A percentile compares a stretch with the other conserved stretches of the same genome.
phyloP scores from a whole-genome alignment of 371 early-diverging fungal genomes.

The Coemansia sp. region DNA sequence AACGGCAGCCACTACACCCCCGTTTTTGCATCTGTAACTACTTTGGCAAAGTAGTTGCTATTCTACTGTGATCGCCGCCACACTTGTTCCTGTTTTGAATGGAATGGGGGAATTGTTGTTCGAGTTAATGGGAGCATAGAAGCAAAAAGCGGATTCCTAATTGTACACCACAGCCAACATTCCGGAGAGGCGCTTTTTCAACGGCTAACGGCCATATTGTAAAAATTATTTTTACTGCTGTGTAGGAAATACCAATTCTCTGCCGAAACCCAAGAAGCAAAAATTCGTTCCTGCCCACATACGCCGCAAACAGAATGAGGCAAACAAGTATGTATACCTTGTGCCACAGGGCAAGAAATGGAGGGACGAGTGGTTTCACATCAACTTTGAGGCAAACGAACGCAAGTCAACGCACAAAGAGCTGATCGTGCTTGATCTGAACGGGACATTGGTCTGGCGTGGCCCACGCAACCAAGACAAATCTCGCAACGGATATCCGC shows the following conservation, averaged over 20 bases:
- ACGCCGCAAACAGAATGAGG: background rate
- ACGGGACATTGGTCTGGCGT: constrained; percentile 67
- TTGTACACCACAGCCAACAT: constrained; percentile 1
- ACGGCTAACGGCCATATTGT: constrained; percentile 1
- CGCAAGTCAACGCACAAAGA: constrained; percentile 26
- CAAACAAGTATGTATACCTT: background rate
- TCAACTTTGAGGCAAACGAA: constrained; percentile 27
- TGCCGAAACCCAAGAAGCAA: background rate
- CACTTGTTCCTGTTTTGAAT: background rate
- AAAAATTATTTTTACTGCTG: background rate
- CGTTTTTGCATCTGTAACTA: background rate
- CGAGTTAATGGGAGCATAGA: background rate
- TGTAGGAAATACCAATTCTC: constrained; percentile 5
- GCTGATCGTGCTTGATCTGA: constrained; percentile 69
- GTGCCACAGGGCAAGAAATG: constrained; percentile 4
- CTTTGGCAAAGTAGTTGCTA: background rate
- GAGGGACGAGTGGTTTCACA: constrained; percentile 16
- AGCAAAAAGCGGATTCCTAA: background rate
- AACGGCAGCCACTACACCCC: background rate
- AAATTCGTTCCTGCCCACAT: constrained; percentile 1
- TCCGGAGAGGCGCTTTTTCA: background rate
- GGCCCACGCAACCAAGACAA: constrained; percentile 22
- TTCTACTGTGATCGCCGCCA: constrained; percentile 13
- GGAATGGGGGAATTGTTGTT: background rate
- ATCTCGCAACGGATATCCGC: constrained; percentile 51